Conservation (phyloP, 2,329 filamentous ascomycete genomes). For the Aspergillus glaucus region DNA sequence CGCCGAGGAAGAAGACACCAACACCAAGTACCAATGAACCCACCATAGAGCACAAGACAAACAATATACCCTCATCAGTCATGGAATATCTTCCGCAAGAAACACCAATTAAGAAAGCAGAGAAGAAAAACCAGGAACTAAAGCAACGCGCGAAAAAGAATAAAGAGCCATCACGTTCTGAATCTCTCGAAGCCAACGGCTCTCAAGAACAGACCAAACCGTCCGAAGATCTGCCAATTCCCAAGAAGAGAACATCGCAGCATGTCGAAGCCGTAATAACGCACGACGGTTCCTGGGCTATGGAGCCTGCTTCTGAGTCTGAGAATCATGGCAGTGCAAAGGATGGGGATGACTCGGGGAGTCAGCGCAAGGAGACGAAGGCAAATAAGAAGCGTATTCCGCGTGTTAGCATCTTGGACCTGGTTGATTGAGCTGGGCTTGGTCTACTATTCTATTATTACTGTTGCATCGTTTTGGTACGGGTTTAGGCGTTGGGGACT, state of each 20-base stretch:
- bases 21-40: background rate
- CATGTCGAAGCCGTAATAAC: background rate
- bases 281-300: background rate
- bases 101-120: background rate
- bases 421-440: constrained; percentile 9
- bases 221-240: background rate
- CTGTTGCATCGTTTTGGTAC: no score
- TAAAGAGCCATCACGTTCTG: background rate
- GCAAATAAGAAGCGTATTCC: constrained; percentile 24
- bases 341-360: no score
- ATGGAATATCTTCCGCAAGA: background rate
- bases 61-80: background rate
- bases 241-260: background rate
- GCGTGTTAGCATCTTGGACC: constrained; percentile 30
- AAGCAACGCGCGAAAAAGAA: background rate
- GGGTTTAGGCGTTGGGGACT: no score
- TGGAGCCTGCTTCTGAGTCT: background rate
- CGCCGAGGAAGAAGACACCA: background rate
- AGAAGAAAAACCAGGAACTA: background rate
- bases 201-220: background rate
- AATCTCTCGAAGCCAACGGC: background rate
- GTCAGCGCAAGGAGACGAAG: background rate
- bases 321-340: background rate
- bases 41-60: background rate
- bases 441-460: background rate